Percentiles rank a stretch among this genome's conserved stretches.
These are phyloP conservation scores for Talaromyces piceae DNA, from an alignment of 2,329 filamentous ascomycete genomes.

Conservation along the genomic window DNA sequence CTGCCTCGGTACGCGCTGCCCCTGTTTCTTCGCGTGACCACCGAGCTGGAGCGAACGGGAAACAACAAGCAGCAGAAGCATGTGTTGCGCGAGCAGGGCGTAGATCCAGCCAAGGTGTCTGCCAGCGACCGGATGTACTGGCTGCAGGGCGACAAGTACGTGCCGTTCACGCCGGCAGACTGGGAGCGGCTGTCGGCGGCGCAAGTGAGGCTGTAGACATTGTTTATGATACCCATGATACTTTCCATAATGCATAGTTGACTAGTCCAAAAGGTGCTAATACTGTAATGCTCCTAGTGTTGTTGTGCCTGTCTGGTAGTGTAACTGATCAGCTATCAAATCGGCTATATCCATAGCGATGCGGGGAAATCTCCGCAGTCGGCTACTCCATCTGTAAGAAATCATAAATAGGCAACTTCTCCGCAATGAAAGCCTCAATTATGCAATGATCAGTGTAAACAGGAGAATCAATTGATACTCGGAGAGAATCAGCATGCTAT, in stretches of 20 bases:
- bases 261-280: too few species aligned
- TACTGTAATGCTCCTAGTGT: too few species aligned
- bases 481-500: background rate
- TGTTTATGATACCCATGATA: background rate
- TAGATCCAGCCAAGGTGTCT: slow-evolving; percentile 49
- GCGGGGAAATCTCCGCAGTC: too few species aligned
- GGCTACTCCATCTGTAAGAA: too few species aligned
- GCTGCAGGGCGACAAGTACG: slow-evolving; percentile 60
- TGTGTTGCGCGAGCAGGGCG: slow-evolving; percentile 61
- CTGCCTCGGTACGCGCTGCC: slow-evolving; percentile 71
- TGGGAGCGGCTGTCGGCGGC: slow-evolving; percentile 64
- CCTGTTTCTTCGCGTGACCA: slow-evolving; percentile 64
- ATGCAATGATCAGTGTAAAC: too few species aligned
- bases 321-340: too few species aligned
- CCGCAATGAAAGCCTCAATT: too few species aligned
- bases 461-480: too few species aligned
- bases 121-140: slow-evolving; percentile 52
- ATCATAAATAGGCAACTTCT: too few species aligned
- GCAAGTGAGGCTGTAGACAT: slow-evolving; percentile 57
- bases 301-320: too few species aligned
- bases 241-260: background rate
- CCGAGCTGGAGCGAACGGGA: slow-evolving; percentile 61
- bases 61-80: slow-evolving; percentile 89
- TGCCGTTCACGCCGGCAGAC: slow-evolving; percentile 57
- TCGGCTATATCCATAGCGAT: too few species aligned